phyloP scores from a whole-genome alignment of 192 early-diverging fungal genomes.

The Linnemannia hyalina region DNA sequence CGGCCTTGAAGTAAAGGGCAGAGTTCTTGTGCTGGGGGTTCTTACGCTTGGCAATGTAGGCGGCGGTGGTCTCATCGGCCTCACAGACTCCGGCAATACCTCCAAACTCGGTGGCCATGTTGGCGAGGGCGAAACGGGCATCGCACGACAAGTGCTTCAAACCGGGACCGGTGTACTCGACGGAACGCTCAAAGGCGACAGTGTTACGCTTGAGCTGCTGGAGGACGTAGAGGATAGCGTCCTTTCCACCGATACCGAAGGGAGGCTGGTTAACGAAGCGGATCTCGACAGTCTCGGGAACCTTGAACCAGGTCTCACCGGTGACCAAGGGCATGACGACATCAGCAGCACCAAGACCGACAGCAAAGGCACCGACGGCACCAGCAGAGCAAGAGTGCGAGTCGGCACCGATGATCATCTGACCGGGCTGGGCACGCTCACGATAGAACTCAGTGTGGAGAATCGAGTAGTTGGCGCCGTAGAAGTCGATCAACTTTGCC shows the following conservation, averaged over 20 bases:
- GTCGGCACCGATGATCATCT: constrained; percentile 85
- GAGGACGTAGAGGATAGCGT: constrained; percentile 83
- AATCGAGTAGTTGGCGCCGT: constrained; percentile 84
- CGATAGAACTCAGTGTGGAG: constrained; percentile 90
- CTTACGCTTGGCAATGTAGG: constrained; percentile 80
- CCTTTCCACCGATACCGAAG: constrained; percentile 89
- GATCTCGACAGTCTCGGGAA: constrained; percentile 85
- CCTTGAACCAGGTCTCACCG: constrained; percentile 87
- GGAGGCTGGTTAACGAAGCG: constrained; percentile 77
- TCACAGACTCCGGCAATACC: constrained; percentile 88
- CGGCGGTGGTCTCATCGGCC: constrained; percentile 80
- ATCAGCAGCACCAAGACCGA: constrained; percentile 86
- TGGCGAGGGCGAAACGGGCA: constrained; percentile 84
- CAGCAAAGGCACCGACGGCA: constrained; percentile 82
- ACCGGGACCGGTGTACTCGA: constrained; percentile 83
- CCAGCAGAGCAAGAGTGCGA: constrained; percentile 88
- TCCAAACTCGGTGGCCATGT: constrained; percentile 91
- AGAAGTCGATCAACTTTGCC: constrained; percentile 77
- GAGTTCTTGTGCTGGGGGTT: constrained; percentile 76
- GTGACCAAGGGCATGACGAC: constrained; percentile 88
- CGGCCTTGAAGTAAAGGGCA: constrained; percentile 81
- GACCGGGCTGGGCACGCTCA: constrained; percentile 84
- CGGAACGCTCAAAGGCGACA: constrained; percentile 83
- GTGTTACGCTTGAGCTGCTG: constrained; percentile 89
- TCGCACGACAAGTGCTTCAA: constrained; percentile 86